Evolutionary conservation across 2,329 filamentous ascomycete genomes (phyloP).

Genomic region (Aspergillus sp.): DNA sequence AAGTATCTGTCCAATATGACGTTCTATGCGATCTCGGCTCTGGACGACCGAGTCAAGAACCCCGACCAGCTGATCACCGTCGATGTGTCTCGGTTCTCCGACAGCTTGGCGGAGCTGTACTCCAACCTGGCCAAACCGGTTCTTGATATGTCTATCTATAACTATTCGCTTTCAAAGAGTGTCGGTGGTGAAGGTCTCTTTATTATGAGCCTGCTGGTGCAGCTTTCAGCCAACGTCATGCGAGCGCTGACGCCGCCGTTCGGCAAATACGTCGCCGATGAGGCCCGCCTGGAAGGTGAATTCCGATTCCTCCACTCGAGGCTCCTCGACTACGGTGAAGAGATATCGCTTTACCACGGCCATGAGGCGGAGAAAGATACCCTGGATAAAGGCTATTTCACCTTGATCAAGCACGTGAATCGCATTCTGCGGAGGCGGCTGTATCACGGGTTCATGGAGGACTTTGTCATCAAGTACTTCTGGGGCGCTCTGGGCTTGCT

Average conservation of each 20-base stretch:
- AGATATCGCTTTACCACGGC: slow-evolving; percentile 83
- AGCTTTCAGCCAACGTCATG: slow-evolving; percentile 88
- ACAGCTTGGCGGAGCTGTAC: slow-evolving; percentile 87
- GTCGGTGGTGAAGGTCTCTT: slow-evolving; percentile 95
- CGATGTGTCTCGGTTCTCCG: slow-evolving; percentile 92
- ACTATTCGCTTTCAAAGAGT: slow-evolving; percentile 81
- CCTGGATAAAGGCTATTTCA: slow-evolving; percentile 97
- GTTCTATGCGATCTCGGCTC: slow-evolving; percentile 88
- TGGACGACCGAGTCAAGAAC: slow-evolving; percentile 97
- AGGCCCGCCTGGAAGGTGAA: slow-evolving; percentile 87
- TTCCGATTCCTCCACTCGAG: slow-evolving; percentile 93
- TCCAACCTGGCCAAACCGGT: slow-evolving; percentile 92
- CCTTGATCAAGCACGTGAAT: slow-evolving; percentile 97
- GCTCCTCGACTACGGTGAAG: slow-evolving; percentile 91
- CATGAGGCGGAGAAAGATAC: slow-evolving; percentile 94
- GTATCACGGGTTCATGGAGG: slow-evolving; percentile 99
- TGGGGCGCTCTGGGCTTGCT: slow-evolving; percentile 90
- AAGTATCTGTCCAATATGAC: slow-evolving; percentile 96
- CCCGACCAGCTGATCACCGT: slow-evolving; percentile 95
- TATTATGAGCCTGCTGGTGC: slow-evolving; percentile 88
- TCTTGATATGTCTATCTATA: slow-evolving; percentile 94
- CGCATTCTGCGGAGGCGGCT: slow-evolving; percentile 81
- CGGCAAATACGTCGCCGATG: slow-evolving; percentile 93
- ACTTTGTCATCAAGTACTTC: slow-evolving; percentile 99
- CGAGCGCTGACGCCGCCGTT: slow-evolving; percentile 90